Conservation (phyloP, 1,284 basidiomycete species). For the Sanghuangporus sanghuang region DNA sequence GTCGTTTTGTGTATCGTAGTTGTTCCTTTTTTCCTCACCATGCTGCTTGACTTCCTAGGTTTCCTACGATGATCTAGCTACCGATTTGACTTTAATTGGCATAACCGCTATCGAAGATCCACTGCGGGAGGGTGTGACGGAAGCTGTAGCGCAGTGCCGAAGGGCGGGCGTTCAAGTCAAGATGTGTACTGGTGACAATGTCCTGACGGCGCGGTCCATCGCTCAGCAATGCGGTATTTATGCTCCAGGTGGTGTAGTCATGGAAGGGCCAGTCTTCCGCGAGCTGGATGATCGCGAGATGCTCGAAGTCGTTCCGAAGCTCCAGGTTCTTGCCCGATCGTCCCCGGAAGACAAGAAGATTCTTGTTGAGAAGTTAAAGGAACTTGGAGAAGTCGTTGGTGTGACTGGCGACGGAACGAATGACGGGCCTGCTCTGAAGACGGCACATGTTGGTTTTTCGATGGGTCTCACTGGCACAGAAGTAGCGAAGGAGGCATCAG, state of each 20-base stretch:
- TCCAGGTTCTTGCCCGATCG: slow-evolving; percentile 85
- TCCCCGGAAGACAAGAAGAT: slow-evolving; percentile 97
- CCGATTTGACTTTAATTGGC: slow-evolving; percentile 78
- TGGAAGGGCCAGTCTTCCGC: slow-evolving; percentile 88
- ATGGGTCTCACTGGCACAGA: slow-evolving; percentile 99
- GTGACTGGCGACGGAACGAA: slow-evolving; percentile 99
- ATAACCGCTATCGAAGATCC: slow-evolving; percentile 97
- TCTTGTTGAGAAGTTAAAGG: slow-evolving; percentile 85
- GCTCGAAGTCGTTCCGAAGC: slow-evolving; percentile 59
- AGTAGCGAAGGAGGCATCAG: slow-evolving; percentile 97
- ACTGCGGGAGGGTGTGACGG: slow-evolving; percentile 81
- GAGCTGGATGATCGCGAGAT: slow-evolving; percentile 50
- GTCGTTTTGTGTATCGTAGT: neutral
- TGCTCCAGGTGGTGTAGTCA: slow-evolving; percentile 87
- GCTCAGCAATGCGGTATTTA: slow-evolving; percentile 95
- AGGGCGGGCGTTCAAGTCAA: slow-evolving; percentile 91
- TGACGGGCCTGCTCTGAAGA: slow-evolving; percentile 95
- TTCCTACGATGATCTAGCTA: slow-evolving; percentile 65
- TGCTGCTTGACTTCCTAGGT: slow-evolving; percentile 37
- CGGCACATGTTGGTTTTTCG: slow-evolving; percentile 89
- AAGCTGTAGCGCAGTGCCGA: slow-evolving; percentile 84
- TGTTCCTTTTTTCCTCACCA: neutral
- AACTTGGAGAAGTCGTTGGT: slow-evolving; percentile 89
- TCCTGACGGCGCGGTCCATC: slow-evolving; percentile 90
- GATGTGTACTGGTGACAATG: slow-evolving; percentile 99